Base-by-base conservation (phyloP, 2,329 filamentous ascomycete species). In the Raffaelea ambrosiae region DNA sequence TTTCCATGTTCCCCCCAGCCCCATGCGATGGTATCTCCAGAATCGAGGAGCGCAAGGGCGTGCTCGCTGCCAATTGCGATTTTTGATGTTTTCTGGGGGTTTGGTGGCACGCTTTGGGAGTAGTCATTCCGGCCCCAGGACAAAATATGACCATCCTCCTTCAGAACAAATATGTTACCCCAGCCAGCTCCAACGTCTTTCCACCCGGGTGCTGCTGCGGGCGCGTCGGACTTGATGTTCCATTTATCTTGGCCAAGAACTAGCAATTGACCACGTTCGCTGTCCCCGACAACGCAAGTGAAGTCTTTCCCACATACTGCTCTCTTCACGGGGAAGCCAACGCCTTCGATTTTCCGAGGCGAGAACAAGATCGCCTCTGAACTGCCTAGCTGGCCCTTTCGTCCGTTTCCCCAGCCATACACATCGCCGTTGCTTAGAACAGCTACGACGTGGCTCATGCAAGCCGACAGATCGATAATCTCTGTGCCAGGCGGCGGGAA, bases 1-100 rank as follows among this genome's bases (percentile, higher is more conserved):
- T 98, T 98, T 2, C 93, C 93, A 66, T 98, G 93, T 66, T 97
- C 91, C 2, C 89, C 90, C 93, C 93, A 98, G 19, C 93, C 93
- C 88, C 91, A 97, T 2, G 87, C 79, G 43, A 94, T 66, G 1
- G 95, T 79, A 44, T 83, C 76, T 2, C 79, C 79, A 19, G 75
- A 70, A 10, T 66, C 67, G 0, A 85, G 81, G 22, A 91, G 65
- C 9, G 81, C 87, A 53, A 97, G 65, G n/a, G 79, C 81, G 64
- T 98, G 93, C 64, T 97, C 93, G 60, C 91, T 96, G 0, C 93
- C 93, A 41, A 86, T 78, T 3, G 86, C 85, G n/a, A 97, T 75
- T 21, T 71, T 69, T 10, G 68, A 65, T 3, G 89, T 59, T 1
- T 61, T 59, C 0, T 83, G 82, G 10, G 45, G 44, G 3, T n/a